Evolutionary conservation across 2,329 filamentous ascomycete species (phyloP).

Genomic region (Penicillium sp.): DNA sequence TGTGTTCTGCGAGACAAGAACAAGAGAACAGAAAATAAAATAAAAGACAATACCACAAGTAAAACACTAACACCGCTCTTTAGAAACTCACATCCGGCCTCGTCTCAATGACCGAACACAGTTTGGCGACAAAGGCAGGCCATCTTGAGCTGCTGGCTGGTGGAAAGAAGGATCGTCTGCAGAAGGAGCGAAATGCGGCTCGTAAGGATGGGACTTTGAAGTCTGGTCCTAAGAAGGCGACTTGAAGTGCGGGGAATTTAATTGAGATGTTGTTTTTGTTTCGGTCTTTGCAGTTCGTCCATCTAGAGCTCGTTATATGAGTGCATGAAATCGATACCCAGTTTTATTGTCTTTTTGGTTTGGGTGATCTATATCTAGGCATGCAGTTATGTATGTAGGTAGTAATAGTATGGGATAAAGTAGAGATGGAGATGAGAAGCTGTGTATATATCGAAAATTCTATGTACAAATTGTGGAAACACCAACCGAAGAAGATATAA

Average conservation of each 20-base stretch:
- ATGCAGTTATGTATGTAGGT: background rate
- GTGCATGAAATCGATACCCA: constrained; percentile 26
- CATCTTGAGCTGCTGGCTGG: constrained; percentile 67
- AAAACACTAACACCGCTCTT: background rate
- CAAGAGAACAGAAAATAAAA: no score
- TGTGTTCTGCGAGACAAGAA: background rate
- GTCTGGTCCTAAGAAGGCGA: constrained; percentile 1
- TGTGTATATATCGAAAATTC: constrained; percentile 11
- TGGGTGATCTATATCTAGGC: background rate
- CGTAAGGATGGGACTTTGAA: constrained; percentile 24
- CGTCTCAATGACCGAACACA: constrained; percentile 64
- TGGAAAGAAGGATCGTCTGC: constrained; percentile 60
- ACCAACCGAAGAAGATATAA: constrained; percentile 6
- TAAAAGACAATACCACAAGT: background rate
- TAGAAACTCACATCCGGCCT: constrained; percentile 62
- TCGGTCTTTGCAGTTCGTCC: background rate
- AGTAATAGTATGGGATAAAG: background rate
- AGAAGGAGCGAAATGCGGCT: constrained; percentile 35
- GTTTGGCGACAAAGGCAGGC: constrained; percentile 63
- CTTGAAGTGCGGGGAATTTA: background rate
- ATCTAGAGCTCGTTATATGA: constrained; percentile 9
- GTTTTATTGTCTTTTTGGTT: constrained; percentile 7
- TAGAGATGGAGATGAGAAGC: background rate
- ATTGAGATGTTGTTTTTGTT: background rate
- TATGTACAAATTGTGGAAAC: constrained; percentile 14